phyloP scores from a whole-genome alignment of 371 early-diverging fungal genomes.

The Catenaria anguillulae region DNA sequence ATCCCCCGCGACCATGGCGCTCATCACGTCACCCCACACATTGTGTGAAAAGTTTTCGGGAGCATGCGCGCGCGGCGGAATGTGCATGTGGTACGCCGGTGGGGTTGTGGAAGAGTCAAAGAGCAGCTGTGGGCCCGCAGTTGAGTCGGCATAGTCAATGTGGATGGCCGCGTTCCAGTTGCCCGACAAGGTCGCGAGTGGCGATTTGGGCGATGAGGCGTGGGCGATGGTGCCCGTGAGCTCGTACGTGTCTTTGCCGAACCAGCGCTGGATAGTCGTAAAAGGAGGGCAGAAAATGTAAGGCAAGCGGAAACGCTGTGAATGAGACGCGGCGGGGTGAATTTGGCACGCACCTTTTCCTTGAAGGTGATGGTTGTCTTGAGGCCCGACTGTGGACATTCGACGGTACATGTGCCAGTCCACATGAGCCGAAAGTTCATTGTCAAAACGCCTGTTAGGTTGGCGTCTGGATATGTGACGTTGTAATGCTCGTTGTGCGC shows the following conservation, averaged over 20 bases:
- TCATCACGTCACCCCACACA: not conserved
- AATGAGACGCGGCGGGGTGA: too few relatives aligned
- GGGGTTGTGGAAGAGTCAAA: not conserved
- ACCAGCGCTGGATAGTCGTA: slow-evolving; percentile 6
- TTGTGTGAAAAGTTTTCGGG: not conserved
- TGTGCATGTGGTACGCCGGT: not conserved
- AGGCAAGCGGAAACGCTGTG: too few relatives aligned
- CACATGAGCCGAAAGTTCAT: slow-evolving; percentile 2
- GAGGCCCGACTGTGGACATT: not conserved
- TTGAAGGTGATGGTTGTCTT: slow-evolving; percentile 1
- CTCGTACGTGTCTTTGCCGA: slow-evolving; percentile 5
- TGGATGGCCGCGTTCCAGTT: not conserved
- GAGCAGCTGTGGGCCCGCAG: not conserved
- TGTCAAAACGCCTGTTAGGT: slow-evolving; percentile 1
- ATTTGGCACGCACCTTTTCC: slow-evolving; percentile 1
- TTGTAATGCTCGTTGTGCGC: not conserved
- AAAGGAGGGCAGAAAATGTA: too few relatives aligned
- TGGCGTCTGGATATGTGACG: not conserved
- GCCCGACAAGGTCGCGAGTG: not conserved
- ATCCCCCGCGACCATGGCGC: not conserved
- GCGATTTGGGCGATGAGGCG: not conserved
- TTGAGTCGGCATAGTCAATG: not conserved
- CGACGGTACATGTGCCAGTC: not conserved
- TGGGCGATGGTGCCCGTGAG: not conserved
- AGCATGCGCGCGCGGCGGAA: not conserved